Evolutionary conservation across 2,329 filamentous ascomycete genomes (phyloP).

Genomic region (Colletotrichum somersetense): DNA sequence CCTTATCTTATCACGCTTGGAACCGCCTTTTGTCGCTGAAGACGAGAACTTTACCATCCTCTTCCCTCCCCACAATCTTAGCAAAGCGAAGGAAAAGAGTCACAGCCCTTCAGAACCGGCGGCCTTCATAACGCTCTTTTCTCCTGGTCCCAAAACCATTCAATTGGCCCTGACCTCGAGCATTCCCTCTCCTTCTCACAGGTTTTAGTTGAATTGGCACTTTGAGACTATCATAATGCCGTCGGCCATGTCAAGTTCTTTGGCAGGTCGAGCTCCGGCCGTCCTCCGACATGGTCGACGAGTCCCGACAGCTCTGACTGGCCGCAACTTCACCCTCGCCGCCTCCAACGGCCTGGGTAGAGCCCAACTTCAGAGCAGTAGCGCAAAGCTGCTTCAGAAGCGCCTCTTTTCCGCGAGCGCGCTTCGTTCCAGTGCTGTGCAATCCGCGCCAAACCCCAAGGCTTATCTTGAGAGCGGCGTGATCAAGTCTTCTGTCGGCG

Average conservation of each 20-base stretch:
- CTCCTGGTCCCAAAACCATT: conserved; percentile 41
- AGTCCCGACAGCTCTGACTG: conserved; percentile 58
- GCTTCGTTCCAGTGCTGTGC: conserved; percentile 59
- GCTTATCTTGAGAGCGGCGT: conserved; percentile 91
- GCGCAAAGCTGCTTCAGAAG: conserved; percentile 55
- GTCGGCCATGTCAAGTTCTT: conserved; percentile 54
- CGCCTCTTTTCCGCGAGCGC: conserved; percentile 63
- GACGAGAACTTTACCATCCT: conserved; percentile 27
- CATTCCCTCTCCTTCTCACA: conserved; percentile 14
- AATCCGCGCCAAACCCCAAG: conserved; percentile 83
- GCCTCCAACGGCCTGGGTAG: conserved; percentile 52
- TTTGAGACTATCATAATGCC: conserved; percentile 50
- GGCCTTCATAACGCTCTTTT: conserved; percentile 30
- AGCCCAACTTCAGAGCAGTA: conserved; percentile 50
- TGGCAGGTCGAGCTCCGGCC: conserved; percentile 70
- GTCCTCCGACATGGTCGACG: conserved; percentile 68
- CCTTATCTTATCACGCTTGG: conserved; percentile 43
- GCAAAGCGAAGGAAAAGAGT: conserved; percentile 40
- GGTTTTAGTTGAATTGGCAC: conserved; percentile 32
- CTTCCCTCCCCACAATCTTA: conserved; percentile 33
- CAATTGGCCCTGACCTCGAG: conserved; percentile 43
- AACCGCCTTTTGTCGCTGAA: conserved; percentile 41
- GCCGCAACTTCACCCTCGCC: conserved; percentile 59
- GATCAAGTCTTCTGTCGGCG: conserved; percentile 81
- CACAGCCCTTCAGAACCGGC: conserved; percentile 38